Evolutionary conservation across 2,329 filamentous ascomycete genomes (phyloP).

Genomic region (Grosmannia serpens): DNA sequence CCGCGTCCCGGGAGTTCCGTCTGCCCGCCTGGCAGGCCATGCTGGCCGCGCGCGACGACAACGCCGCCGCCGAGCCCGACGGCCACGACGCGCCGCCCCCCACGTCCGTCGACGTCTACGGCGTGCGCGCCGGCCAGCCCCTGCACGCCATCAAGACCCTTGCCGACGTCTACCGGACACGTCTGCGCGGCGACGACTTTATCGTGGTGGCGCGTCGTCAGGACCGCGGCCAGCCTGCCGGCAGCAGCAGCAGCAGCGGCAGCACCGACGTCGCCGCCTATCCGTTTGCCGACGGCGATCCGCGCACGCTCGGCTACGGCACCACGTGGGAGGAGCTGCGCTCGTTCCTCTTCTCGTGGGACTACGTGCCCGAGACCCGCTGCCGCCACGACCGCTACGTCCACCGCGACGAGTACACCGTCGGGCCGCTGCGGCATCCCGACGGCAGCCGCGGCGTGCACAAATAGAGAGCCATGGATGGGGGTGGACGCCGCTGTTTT

Average conservation of each 20-base stretch:
- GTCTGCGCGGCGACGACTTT: constrained; percentile 10
- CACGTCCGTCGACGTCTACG: constrained; percentile 34
- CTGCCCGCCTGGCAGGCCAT: constrained; percentile 11
- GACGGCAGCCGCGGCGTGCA: background rate
- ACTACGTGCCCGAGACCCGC: constrained; percentile 8
- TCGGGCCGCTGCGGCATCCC: constrained; percentile 2
- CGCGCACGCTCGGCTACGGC: constrained; percentile 11
- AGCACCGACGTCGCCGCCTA: background rate
- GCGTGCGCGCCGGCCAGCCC: constrained; percentile 44
- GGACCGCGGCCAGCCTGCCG: too few relatives aligned
- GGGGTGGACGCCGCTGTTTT: background rate
- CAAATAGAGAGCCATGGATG: background rate
- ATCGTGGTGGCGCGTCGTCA: constrained; percentile 11
- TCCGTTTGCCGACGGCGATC: constrained; percentile 8
- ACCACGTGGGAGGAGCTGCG: constrained; percentile 11
- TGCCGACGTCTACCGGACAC: constrained; percentile 10
- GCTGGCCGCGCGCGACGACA: constrained; percentile 8
- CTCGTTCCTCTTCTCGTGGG: constrained; percentile 12
- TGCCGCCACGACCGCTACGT: constrained; percentile 10
- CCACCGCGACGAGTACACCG: constrained; percentile 12
- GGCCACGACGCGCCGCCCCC: constrained; percentile 22
- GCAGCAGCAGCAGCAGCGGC: background rate
- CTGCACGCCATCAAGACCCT: constrained; percentile 19
- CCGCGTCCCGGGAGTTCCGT: constrained; percentile 9
- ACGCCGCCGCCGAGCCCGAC: background rate